Evolutionary conservation across 2,329 filamentous ascomycete species (phyloP).

Genomic region (Paecilomyces sp.): DNA sequence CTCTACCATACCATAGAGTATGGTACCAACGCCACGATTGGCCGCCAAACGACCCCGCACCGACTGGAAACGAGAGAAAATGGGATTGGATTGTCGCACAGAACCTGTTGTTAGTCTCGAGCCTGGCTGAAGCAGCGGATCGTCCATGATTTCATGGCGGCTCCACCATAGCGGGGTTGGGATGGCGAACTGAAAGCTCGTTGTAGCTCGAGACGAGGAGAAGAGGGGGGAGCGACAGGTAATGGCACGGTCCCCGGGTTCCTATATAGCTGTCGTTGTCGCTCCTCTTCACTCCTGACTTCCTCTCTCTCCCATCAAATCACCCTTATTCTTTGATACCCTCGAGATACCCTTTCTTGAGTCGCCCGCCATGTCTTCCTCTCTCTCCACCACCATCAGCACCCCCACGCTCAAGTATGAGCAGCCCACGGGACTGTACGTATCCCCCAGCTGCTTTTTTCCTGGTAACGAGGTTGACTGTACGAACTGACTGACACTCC

Average conservation of each 20-base stretch:
- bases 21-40: neutral
- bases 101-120: neutral
- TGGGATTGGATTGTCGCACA: neutral
- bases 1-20: no score
- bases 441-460: neutral
- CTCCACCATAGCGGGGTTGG: neutral
- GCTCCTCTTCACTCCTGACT: neutral
- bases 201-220: neutral
- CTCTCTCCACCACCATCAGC: conserved; percentile 31
- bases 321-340: neutral
- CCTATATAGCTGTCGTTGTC: neutral
- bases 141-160: neutral
- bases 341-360: conserved; percentile 5
- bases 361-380: conserved; percentile 19
- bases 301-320: neutral
- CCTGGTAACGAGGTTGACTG: no score
- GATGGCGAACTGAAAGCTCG: neutral
- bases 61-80: neutral
- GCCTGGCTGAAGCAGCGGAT: neutral
- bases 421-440: conserved; percentile 34
- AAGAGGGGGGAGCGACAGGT: neutral
- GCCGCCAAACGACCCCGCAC: neutral
- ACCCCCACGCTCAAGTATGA: conserved; percentile 35
- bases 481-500: neutral
- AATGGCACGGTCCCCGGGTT: neutral